Evolutionary conservation across 2,329 filamentous ascomycete genomes (phyloP).

Genomic region (Hypoxylon sp.): DNA sequence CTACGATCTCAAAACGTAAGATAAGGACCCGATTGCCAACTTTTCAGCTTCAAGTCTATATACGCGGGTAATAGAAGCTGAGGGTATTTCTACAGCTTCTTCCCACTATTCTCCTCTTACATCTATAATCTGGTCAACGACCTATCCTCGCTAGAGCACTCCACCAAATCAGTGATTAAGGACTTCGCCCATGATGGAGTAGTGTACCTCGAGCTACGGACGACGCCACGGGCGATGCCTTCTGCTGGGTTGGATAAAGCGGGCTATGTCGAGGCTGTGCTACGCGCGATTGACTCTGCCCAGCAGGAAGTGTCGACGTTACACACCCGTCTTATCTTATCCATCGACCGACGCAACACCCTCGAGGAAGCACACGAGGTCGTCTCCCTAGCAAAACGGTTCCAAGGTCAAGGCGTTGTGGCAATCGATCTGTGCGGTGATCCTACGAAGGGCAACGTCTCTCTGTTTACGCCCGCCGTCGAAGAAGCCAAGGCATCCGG

Average conservation of each 20-base stretch:
- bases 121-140: slow-evolving; percentile 83
- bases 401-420: slow-evolving; percentile 71
- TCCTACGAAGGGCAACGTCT: slow-evolving; percentile 73
- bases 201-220: slow-evolving; percentile 83
- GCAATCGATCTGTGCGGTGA: slow-evolving; percentile 86
- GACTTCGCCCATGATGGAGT: slow-evolving; percentile 81
- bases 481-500: slow-evolving; percentile 66
- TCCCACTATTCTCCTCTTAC: slow-evolving; percentile 82
- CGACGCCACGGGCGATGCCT: slow-evolving; percentile 78
- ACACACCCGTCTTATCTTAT: slow-evolving; percentile 78
- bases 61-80: slow-evolving; percentile 4
- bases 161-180: slow-evolving; percentile 75
- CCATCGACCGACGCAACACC: slow-evolving; percentile 77
- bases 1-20: slow-evolving; percentile 76
- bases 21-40: not conserved
- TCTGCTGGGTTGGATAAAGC: slow-evolving; percentile 69
- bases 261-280: slow-evolving; percentile 76
- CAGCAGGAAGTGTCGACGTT: slow-evolving; percentile 59
- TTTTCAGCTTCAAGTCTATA: slow-evolving; percentile 23
- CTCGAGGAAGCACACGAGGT: slow-evolving; percentile 72
- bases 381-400: slow-evolving; percentile 73
- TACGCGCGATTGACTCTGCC: slow-evolving; percentile 69
- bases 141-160: slow-evolving; percentile 69
- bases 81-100: slow-evolving; percentile 69
- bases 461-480: slow-evolving; percentile 73